Evolutionary conservation across 257 asterid genomes (phyloP).

Genomic region (Scutellaria minor): DNA sequence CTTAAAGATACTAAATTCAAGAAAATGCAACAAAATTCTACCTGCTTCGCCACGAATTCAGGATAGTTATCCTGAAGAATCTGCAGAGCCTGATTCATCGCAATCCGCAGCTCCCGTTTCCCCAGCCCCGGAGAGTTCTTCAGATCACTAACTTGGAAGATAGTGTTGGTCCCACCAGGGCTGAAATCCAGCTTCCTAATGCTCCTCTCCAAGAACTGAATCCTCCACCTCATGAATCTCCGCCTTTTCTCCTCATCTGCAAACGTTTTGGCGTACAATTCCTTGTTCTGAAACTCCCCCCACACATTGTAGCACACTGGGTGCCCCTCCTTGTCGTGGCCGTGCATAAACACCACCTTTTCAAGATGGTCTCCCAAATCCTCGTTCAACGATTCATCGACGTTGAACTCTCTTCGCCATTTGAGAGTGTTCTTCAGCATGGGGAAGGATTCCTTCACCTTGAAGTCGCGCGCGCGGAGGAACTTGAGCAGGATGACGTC

Average conservation of each 20-base stretch:
- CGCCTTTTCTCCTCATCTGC: conserved; percentile 59
- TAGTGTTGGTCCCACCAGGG: conserved; percentile 75
- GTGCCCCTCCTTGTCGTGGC: conserved; percentile 77
- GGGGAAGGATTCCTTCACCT: conserved; percentile 62
- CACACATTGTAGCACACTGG: conserved; percentile 76
- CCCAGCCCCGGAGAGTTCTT: conserved; percentile 89
- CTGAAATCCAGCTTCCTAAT: conserved; percentile 72
- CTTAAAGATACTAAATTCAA: not conserved
- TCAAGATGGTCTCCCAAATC: conserved; percentile 84
- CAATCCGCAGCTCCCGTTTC: conserved; percentile 73
- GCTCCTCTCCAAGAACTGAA: conserved; percentile 75
- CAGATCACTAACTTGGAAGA: conserved; percentile 86
- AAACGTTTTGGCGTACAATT: conserved; percentile 58
- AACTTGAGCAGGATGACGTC: conserved; percentile 81
- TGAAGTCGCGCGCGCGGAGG: conserved; percentile 91
- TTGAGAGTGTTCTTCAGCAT: conserved; percentile 70
- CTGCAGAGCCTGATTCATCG: conserved; percentile 83
- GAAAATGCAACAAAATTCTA: not conserved
- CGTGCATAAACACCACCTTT: conserved; percentile 89
- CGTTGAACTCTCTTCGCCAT: conserved; percentile 72
- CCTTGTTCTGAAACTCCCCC: conserved; percentile 81
- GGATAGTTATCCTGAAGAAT: conserved; percentile 96
- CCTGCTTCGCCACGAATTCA: conserved; percentile 93
- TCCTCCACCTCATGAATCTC: conserved; percentile 69
- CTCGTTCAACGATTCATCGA: conserved; percentile 67